Conservation (phyloP, 2,329 filamentous ascomycete species). For the Nakataea oryzae region DNA sequence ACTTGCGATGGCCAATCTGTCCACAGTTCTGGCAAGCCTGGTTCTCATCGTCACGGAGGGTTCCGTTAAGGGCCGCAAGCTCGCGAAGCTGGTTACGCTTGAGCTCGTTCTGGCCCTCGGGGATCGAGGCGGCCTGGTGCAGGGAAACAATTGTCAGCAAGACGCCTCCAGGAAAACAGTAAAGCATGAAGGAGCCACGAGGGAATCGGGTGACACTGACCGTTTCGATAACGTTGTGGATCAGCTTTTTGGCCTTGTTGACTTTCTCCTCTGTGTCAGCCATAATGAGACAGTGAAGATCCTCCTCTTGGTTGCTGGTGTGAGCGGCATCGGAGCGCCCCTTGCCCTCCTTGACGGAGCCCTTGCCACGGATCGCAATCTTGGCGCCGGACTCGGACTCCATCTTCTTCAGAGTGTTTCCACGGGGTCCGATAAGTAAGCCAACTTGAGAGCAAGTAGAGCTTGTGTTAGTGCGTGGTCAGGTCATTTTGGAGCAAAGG, state of each 20-base stretch:
- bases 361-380: constrained; percentile 98
- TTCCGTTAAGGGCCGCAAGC: constrained; percentile 96
- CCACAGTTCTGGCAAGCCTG: constrained; percentile 99
- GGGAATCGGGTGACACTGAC: constrained; percentile 41
- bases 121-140: constrained; percentile 83
- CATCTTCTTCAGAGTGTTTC: constrained; percentile 99
- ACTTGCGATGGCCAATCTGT: constrained; percentile 97
- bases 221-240: constrained; percentile 98
- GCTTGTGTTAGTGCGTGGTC: constrained; percentile 79
- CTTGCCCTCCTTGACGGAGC: constrained; percentile 99
- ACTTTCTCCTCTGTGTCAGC: constrained; percentile 99
- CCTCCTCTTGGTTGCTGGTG: constrained; percentile 99
- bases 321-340: constrained; percentile 97
- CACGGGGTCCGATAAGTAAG: constrained; percentile 99
- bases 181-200: neutral
- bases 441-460: constrained; percentile 84
- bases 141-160: constrained; percentile 11
- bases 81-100: constrained; percentile 98
- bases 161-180: neutral
- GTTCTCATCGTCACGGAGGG: constrained; percentile 96
- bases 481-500: constrained; percentile 20
- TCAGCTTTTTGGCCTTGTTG: constrained; percentile 96
- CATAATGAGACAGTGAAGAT: constrained; percentile 98
- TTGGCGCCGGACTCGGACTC: constrained; percentile 94
- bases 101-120: constrained; percentile 96